These are phyloP conservation scores for Thielaviopsis populi DNA, from an alignment of 2,329 filamentous ascomycete genomes.

Conservation along the genomic window DNA sequence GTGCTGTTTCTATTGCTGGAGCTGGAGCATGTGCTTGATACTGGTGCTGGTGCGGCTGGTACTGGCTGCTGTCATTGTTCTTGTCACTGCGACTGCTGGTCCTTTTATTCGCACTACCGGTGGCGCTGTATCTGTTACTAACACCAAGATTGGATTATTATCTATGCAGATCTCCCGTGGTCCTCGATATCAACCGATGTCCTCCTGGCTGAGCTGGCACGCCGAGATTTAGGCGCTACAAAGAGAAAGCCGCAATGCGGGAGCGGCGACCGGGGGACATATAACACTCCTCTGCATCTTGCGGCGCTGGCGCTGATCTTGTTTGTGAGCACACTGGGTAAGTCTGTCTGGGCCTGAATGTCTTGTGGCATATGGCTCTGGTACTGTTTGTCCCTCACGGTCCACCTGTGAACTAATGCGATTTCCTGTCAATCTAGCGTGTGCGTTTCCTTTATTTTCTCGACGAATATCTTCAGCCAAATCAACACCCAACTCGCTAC, in stretches of 20 bases:
- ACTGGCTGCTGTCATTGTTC: not conserved
- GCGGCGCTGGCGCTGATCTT: slow-evolving; percentile 54
- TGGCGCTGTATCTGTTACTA: not conserved
- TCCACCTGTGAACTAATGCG: not conserved
- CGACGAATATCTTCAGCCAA: slow-evolving; percentile 29
- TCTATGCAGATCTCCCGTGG: slow-evolving; percentile 24
- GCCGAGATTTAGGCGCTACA: slow-evolving; percentile 25
- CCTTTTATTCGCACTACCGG: not conserved
- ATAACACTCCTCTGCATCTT: slow-evolving; percentile 53
- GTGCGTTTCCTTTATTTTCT: slow-evolving; percentile 51
- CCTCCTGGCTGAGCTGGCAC: slow-evolving; percentile 38
- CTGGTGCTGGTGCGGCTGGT: not conserved
- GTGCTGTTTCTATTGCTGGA: not conserved
- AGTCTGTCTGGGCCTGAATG: slow-evolving; percentile 17
- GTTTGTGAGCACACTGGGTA: slow-evolving; percentile 42
- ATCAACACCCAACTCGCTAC: slow-evolving; percentile 21
- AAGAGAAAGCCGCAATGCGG: slow-evolving; percentile 36
- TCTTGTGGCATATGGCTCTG: not conserved
- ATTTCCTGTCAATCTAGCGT: slow-evolving; percentile 30
- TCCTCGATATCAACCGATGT: slow-evolving; percentile 37
- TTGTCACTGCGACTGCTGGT: not conserved
- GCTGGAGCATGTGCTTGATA: not conserved
- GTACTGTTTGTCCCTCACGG: not conserved
- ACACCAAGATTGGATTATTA: not conserved
- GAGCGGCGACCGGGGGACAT: slow-evolving; percentile 34